Percentiles rank a stretch among this genome's conserved stretches.
Evolutionary conservation across 176 grass and related monocot species (phyloP).

Genomic region (Tillandsia fasciculata): DNA sequence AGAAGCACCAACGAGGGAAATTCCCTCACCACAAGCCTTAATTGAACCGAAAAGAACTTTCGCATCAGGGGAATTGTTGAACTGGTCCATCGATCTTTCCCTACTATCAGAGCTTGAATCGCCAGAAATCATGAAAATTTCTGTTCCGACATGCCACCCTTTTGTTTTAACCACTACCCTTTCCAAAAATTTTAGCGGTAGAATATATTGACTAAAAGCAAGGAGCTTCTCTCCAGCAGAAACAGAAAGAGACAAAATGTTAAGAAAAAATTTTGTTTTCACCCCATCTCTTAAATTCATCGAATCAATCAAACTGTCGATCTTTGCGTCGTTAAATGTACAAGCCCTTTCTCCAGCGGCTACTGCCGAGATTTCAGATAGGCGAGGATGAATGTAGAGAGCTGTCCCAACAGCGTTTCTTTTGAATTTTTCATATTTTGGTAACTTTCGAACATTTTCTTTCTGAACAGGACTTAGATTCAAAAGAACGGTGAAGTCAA

Average conservation of each 20-base stretch:
- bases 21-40: constrained; percentile 93
- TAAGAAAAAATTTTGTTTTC: constrained; percentile 84
- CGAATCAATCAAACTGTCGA: constrained; percentile 46
- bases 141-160: constrained; percentile 78
- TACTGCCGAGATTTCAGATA: constrained; percentile 62
- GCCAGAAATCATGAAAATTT: constrained; percentile 83
- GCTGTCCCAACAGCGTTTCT: constrained; percentile 47
- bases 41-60: constrained; percentile 95
- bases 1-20: constrained; percentile 80
- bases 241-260: constrained; percentile 63
- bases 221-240: constrained; percentile 80
- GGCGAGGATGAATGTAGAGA: constrained; percentile 66
- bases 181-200: constrained; percentile 88
- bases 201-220: constrained; percentile 80
- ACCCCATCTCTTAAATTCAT: constrained; percentile 56
- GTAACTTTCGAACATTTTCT: constrained; percentile 33
- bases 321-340: constrained; percentile 30
- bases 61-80: constrained; percentile 72
- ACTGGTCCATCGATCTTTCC: constrained; percentile 61
- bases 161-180: constrained; percentile 57
- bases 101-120: constrained; percentile 65
- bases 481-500: constrained; percentile 75
- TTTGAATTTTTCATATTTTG: constrained; percentile 69
- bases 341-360: constrained; percentile 43
- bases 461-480: constrained; percentile 63